phyloP scores from a whole-genome alignment of 495 filamentous ascomycete genomes.

The Xylaria flabelliformis region DNA sequence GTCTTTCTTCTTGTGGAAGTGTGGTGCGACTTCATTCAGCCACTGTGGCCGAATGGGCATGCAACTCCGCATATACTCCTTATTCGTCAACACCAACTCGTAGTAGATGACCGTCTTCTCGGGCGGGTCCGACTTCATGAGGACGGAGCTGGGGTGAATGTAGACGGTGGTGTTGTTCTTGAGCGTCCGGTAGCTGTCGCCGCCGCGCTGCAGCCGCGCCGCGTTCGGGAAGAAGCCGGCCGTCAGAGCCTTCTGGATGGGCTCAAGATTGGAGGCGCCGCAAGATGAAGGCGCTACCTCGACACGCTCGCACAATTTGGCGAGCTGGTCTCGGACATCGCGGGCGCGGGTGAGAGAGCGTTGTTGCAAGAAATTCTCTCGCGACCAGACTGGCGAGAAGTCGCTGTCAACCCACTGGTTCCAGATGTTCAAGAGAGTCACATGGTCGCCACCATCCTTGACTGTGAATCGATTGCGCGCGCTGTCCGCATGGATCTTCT shows the following conservation, averaged over 20 bases:
- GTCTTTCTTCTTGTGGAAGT: constrained; percentile 94
- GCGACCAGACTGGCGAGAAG: constrained; percentile 86
- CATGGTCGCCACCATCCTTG: constrained; percentile 90
- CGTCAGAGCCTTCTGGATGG: constrained; percentile 86
- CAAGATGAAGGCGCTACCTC: constrained; percentile 77
- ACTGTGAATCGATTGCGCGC: constrained; percentile 91
- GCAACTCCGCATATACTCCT: constrained; percentile 90
- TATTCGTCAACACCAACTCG: constrained; percentile 89
- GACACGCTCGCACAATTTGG: constrained; percentile 89
- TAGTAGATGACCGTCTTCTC: constrained; percentile 87
- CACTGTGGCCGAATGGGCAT: constrained; percentile 86
- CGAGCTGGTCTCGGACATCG: constrained; percentile 92
- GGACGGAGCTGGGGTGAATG: constrained; percentile 82
- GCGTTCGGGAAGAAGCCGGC: constrained; percentile 96
- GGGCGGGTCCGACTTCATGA: constrained; percentile 80
- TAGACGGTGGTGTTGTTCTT: constrained; percentile 92
- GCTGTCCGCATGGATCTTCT: constrained; percentile 93
- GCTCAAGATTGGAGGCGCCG: constrained; percentile 71
- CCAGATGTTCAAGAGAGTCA: constrained; percentile 93
- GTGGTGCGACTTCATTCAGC: constrained; percentile 90
- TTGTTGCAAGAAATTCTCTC: constrained; percentile 94
- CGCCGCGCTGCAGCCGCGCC: constrained; percentile 80
- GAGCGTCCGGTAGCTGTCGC: constrained; percentile 91
- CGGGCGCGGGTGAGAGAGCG: constrained; percentile 83
- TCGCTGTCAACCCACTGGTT: constrained; percentile 96